A percentile compares a stretch with the other conserved stretches of the same genome.
Conservation (phyloP, 2,329 filamentous ascomycete genomes). For the Arthrobotrys iridis region DNA sequence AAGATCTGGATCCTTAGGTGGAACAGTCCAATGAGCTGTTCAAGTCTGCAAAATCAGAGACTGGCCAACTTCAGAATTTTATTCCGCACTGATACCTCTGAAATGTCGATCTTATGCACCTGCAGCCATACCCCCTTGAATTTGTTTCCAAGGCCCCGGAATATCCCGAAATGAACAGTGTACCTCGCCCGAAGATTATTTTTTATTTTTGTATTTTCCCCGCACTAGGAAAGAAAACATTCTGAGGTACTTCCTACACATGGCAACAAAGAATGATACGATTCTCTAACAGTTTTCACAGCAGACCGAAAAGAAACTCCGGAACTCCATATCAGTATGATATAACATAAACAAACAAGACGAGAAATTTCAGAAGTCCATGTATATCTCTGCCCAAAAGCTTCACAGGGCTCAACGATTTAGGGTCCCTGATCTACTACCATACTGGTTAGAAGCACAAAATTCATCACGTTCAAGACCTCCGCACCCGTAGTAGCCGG, state of each 20-base stretch:
- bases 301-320: too few relatives aligned
- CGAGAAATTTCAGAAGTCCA: neutral
- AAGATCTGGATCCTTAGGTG: too few relatives aligned
- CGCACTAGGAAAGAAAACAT: neutral
- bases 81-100: neutral
- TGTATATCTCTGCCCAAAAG: neutral
- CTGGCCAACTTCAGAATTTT: neutral
- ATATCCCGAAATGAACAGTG: neutral
- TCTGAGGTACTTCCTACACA: neutral
- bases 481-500: too few relatives aligned
- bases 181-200: neutral
- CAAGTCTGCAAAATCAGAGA: neutral
- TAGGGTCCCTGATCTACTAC: neutral
- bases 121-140: neutral
- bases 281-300: too few relatives aligned
- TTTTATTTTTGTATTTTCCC: neutral
- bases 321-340: neutral
- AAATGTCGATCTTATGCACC: too few relatives aligned
- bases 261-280: too few relatives aligned
- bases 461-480: too few relatives aligned
- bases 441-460: neutral
- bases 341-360: too few relatives aligned
- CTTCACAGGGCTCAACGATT: neutral
- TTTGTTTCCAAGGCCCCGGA: neutral
- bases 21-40: neutral